Evolutionary conservation across 345 rosid genomes (phyloP).

Genomic region (Salix dunnii): DNA sequence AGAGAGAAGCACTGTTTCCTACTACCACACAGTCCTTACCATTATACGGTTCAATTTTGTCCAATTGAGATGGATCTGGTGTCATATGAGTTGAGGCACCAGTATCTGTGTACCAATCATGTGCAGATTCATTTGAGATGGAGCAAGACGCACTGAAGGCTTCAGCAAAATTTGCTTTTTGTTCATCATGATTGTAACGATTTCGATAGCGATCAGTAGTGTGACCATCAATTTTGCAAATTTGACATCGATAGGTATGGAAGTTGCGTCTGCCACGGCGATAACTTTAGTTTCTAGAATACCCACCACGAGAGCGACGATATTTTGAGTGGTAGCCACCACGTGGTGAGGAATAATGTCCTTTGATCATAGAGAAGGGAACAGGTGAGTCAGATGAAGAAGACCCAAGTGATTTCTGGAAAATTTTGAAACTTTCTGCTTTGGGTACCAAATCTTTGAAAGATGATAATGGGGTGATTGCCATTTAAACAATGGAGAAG

Average conservation of each 20-base stretch:
- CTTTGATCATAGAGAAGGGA: background rate
- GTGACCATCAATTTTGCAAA: constrained; percentile 1
- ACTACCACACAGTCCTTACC: constrained; percentile 14
- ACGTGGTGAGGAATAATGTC: background rate
- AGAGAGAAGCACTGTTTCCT: constrained; percentile 10
- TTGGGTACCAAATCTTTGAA: background rate
- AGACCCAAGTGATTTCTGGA: background rate
- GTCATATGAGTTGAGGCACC: constrained; percentile 5
- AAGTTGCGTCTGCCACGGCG: background rate
- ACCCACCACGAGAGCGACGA: too few relatives aligned
- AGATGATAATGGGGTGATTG: background rate
- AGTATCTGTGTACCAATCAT: background rate
- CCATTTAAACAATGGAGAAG: background rate
- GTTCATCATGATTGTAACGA: background rate
- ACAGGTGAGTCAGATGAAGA: background rate
- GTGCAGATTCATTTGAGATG: too few relatives aligned
- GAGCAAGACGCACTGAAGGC: background rate
- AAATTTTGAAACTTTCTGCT: background rate
- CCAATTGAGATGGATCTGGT: background rate
- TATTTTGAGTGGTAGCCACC: too few relatives aligned
- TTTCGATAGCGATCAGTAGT: background rate
- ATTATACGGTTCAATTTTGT: background rate
- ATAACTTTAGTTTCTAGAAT: background rate
- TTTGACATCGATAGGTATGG: background rate
- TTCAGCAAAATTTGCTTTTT: background rate